These are phyloP conservation scores for Cymodocea nodosa DNA, from an alignment of 116 monocot species.

Conservation along the genomic window DNA sequence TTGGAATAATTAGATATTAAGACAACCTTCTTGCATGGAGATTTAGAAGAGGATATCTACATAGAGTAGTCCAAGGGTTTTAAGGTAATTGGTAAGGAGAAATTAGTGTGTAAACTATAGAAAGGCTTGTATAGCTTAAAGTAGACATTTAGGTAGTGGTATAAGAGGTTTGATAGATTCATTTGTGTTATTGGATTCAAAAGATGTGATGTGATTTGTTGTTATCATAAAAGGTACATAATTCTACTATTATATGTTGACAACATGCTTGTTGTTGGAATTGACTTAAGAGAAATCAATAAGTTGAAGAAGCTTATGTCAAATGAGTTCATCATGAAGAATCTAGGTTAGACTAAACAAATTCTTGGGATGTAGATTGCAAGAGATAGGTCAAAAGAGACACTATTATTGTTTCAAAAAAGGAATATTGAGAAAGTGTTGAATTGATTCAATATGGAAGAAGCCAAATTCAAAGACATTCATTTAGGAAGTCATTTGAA, in stretches of 20 bases:
- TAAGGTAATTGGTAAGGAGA: background rate
- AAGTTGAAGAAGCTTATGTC: too few species aligned
- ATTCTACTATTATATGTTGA: background rate
- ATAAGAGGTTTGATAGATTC: slow-evolving; percentile 6
- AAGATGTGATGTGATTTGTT: background rate
- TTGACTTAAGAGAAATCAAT: too few species aligned
- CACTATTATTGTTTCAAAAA: too few species aligned
- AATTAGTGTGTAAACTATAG: background rate
- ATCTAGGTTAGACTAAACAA: too few species aligned
- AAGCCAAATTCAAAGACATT: too few species aligned
- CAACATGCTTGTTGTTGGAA: too few species aligned
- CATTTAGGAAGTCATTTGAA: too few species aligned
- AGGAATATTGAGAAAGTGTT: too few species aligned
- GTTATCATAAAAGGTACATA: background rate
- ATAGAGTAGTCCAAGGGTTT: background rate
- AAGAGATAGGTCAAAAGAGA: too few species aligned
- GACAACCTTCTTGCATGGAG: background rate
- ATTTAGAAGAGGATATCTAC: background rate
- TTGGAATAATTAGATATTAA: slow-evolving; percentile 2
- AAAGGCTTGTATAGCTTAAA: background rate
- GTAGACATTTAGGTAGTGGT: background rate
- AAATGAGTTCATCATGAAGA: too few species aligned
- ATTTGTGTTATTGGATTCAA: background rate
- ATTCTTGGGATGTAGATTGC: too few species aligned
- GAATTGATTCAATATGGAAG: too few species aligned